phyloP scores from a whole-genome alignment of 352 stramenopile genomes.

The Achlya hypogyna region DNA sequence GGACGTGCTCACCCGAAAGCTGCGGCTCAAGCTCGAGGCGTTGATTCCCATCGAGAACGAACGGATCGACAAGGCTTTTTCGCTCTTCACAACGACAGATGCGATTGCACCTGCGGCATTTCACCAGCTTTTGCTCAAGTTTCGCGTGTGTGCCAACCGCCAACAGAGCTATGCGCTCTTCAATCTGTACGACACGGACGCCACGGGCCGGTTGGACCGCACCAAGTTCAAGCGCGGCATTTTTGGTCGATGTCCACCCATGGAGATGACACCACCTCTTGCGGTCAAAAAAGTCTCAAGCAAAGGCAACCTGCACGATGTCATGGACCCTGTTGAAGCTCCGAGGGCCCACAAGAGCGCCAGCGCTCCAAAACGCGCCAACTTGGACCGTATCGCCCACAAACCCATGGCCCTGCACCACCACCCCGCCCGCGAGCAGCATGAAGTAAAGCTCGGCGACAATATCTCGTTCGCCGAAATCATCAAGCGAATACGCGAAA shows the following conservation, averaged over 20 bases:
- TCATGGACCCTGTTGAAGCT: too few species aligned
- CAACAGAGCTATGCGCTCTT: constrained; percentile 50
- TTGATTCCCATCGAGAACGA: constrained; percentile 19
- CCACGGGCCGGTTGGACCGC: constrained; percentile 56
- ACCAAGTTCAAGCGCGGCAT: constrained; percentile 41
- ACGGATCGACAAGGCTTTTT: constrained; percentile 37
- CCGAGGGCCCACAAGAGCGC: not conserved
- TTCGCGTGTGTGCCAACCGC: constrained; percentile 39
- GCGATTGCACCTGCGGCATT: constrained; percentile 60
- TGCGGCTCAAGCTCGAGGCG: constrained; percentile 3
- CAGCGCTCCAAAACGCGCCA: not conserved
- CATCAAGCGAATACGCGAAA: constrained; percentile 41
- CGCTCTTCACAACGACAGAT: constrained; percentile 69
- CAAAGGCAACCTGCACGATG: too few species aligned
- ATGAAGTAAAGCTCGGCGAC: constrained; percentile 31
- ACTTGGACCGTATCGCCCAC: constrained; percentile 11
- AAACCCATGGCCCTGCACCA: constrained; percentile 17
- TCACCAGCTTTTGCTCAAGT: constrained; percentile 46
- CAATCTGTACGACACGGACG: constrained; percentile 46
- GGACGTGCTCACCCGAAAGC: constrained; percentile 13
- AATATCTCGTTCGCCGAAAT: constrained; percentile 49
- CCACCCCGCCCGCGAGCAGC: constrained; percentile 15
- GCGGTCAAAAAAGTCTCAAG: too few species aligned
- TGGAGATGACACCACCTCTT: too few species aligned
- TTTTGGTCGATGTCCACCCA: constrained; percentile 1